These are phyloP conservation scores for Zymoseptoria crescenta DNA, from an alignment of 2,329 filamentous ascomycete genomes.

Conservation along the genomic window DNA sequence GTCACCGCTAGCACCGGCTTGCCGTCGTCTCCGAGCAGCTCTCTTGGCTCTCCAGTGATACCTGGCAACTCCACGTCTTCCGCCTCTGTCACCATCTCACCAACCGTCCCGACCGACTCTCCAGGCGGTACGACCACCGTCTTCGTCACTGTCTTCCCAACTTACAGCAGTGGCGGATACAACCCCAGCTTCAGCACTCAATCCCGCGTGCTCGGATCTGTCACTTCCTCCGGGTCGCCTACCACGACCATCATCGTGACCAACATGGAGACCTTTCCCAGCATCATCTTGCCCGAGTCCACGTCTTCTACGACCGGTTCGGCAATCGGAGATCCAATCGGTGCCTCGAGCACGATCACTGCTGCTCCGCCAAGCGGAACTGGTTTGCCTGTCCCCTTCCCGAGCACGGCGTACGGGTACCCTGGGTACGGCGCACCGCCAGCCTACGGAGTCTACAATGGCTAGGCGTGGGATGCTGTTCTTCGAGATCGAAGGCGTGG, in stretches of 20 bases:
- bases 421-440: neutral
- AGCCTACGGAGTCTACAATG: neutral
- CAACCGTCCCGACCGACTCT: neutral
- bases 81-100: neutral
- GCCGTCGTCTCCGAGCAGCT: neutral
- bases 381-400: neutral
- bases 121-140: neutral
- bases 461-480: neutral
- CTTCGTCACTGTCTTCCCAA: neutral
- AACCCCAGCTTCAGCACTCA: neutral
- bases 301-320: neutral
- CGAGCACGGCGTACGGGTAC: neutral
- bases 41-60: neutral
- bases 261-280: slow-evolving; percentile 1
- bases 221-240: neutral
- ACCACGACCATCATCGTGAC: slow-evolving; percentile 1
- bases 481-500: neutral
- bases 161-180: neutral
- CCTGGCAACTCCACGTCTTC: neutral
- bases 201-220: slow-evolving; percentile 1
- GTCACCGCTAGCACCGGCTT: too few species aligned
- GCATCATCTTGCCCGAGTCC: neutral
- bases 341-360: neutral
- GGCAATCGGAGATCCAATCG: neutral
- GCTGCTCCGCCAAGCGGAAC: neutral